Evolutionary conservation across 805 yeast species (phyloP), one percentile per base, ranked within the genome.

Genomic region (Wickerhamomyces hampshirensis): DNA sequence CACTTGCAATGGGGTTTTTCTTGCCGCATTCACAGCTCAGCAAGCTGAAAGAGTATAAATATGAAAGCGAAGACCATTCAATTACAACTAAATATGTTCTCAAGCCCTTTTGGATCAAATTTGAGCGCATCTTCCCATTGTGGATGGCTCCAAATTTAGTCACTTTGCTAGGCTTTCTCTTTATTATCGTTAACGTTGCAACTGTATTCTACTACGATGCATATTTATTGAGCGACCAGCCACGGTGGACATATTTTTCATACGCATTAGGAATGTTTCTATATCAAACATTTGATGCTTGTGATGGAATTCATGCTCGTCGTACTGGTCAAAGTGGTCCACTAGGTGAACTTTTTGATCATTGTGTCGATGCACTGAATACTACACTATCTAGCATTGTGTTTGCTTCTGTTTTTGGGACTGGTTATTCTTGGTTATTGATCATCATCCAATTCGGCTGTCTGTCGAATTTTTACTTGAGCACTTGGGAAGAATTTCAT

Each of bases 401-500:
- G 7, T 81, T 85, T 56, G 78, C 77, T 3, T 80, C 94, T 0
- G 87, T 79, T n/a, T 65, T 83, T 34, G 84, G 85, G 24, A 66
- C 82, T 49, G 96, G 96, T 0, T 77, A 75, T 53, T 73, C 84
- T 5, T 73, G 79, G 66, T 47, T 71, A 42, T 58, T 81, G 30
- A 54, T 81, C 38, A 37, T 84, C 30, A 64, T 87, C 4, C 88
- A 84, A 48, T 80, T 84, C 56, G 87, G 84, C 5, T 66, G 84
- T 3, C 69, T 85, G 35, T 75, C 82, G 43, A 89, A 89, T 59
- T 91, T 89, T 58, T 89, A 88, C 56, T 57, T 85, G 33, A 80
- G 94, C 26, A 89, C 97, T 1, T 89, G 97, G 97, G 98, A 89
- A 62, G 96, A 88, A 56, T 89, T 76, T 58, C 91, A 88, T 56